These are phyloP conservation scores for Pichia heedii DNA, from an alignment of 805 yeast species.

Conservation along the genomic window DNA sequence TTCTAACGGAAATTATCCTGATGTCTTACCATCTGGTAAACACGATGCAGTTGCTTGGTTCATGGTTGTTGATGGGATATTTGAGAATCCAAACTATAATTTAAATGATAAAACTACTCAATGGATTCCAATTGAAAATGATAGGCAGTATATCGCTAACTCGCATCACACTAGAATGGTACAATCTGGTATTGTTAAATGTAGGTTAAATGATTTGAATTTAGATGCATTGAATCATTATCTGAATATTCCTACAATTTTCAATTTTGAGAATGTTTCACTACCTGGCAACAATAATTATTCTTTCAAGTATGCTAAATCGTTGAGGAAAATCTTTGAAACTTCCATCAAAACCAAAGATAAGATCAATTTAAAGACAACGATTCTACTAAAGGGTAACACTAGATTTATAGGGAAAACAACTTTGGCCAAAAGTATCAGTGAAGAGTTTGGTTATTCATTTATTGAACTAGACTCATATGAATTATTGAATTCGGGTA, in stretches of 20 bases:
- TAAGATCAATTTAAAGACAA: slow-evolving; percentile 41
- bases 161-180: slow-evolving; percentile 60
- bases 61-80: slow-evolving; percentile 46
- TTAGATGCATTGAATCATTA: slow-evolving; percentile 6
- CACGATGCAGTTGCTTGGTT: slow-evolving; percentile 84
- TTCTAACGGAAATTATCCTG: slow-evolving; percentile 18
- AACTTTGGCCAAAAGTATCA: slow-evolving; percentile 45
- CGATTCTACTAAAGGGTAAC: slow-evolving; percentile 58
- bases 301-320: slow-evolving; percentile 39
- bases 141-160: slow-evolving; percentile 48
- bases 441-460: slow-evolving; percentile 55
- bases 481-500: slow-evolving; percentile 56
- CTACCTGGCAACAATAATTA: neutral
- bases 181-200: slow-evolving; percentile 52
- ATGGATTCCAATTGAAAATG: slow-evolving; percentile 10
- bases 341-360: slow-evolving; percentile 35
- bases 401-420: slow-evolving; percentile 76
- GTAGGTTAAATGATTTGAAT: slow-evolving; percentile 20
- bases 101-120: slow-evolving; percentile 14
- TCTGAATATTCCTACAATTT: slow-evolving; percentile 6
- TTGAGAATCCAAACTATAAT: slow-evolving; percentile 16
- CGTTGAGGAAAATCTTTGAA: slow-evolving; percentile 43
- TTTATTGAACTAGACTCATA: slow-evolving; percentile 61
- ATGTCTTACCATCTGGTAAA: slow-evolving; percentile 46
- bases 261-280: slow-evolving; percentile 6